Percentiles rank a stretch among this genome's conserved stretches.
These are phyloP conservation scores for Colletotrichum tabaci DNA, from an alignment of 2,329 filamentous ascomycete genomes.

Conservation along the genomic window DNA sequence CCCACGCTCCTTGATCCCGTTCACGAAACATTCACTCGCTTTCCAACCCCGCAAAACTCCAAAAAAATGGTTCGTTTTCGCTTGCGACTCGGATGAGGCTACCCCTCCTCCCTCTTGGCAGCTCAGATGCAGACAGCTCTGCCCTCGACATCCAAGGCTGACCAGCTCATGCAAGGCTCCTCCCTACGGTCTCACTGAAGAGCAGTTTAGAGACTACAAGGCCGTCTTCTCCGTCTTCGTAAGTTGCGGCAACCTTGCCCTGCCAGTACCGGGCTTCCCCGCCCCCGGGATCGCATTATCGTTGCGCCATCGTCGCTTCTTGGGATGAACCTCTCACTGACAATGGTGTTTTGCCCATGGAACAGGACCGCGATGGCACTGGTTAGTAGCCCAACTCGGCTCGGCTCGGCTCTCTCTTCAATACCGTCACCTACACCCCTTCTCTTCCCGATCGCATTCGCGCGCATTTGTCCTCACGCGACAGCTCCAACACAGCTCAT, in stretches of 20 bases:
- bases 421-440: background rate
- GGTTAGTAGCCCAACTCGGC: conserved; percentile 33
- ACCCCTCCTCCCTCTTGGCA: conserved; percentile 9
- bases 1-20: background rate
- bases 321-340: conserved; percentile 41
- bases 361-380: conserved; percentile 43
- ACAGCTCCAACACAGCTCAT: background rate
- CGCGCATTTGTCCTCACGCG: background rate
- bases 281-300: conserved; percentile 5
- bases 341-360: conserved; percentile 12
- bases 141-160: conserved; percentile 4
- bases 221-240: conserved; percentile 44
- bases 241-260: conserved; percentile 29
- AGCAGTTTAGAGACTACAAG: conserved; percentile 42
- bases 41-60: conserved; percentile 20
- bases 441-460: conserved; percentile 1
- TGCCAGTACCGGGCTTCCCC: background rate
- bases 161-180: conserved; percentile 26
- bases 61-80: conserved; percentile 40
- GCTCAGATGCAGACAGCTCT: conserved; percentile 12
- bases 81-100: background rate
- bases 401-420: background rate
- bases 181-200: conserved; percentile 41
- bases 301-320: background rate
- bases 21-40: conserved; percentile 13